Evolutionary conservation across 163 green algal genomes (phyloP), one percentile per base, ranked within the genome.

Genomic region (Prototheca cutis): DNA sequence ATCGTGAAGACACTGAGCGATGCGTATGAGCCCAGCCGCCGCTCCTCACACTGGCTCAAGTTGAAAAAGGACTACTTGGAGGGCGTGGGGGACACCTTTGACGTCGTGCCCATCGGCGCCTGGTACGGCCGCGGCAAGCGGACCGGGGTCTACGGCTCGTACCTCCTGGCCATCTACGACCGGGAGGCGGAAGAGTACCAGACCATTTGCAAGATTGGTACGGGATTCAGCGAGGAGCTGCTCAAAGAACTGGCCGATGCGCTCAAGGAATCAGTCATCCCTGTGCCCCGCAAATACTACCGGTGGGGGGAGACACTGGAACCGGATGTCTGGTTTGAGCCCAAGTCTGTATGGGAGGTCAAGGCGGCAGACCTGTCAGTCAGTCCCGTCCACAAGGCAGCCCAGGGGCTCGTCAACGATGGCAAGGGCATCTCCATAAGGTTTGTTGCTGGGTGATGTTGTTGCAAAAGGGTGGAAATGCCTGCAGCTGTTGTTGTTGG

Each of bases 21-120:
- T 64, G 89, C 80, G 0, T 96, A 98, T 65, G 88, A 98, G 84
- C 91, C 91, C 30, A 83, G 70, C 57, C 89, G 86, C 58, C 76
- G 85, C 51, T 88, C 79, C 24, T 61, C 79, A 18, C 84, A 94
- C 71, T 94, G 88, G 87, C 80, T 95, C 21, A 95, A 97, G 80
- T 79, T 97, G 30, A 98, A 97, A 75, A 97, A 98, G 75, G 93
- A 99, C 66, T 99, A 99, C 81, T 79, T 99, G 63, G 83, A 95
- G 48, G 85, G 58, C 4, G 71, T 92, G 51, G 93, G 91, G 0
- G 93, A 99, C 78, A 95, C 91, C 13, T 87, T 98, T 59, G 93
- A 96, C 68, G 67, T 94, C 17, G 85, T 94, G 29, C 78, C 81
- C 23, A 87, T 96, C 29, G 89, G 89, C 4, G 89, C 68, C 2